Conservation (phyloP, 768 basidiomycete genomes). For the Agaricus bisporus region DNA sequence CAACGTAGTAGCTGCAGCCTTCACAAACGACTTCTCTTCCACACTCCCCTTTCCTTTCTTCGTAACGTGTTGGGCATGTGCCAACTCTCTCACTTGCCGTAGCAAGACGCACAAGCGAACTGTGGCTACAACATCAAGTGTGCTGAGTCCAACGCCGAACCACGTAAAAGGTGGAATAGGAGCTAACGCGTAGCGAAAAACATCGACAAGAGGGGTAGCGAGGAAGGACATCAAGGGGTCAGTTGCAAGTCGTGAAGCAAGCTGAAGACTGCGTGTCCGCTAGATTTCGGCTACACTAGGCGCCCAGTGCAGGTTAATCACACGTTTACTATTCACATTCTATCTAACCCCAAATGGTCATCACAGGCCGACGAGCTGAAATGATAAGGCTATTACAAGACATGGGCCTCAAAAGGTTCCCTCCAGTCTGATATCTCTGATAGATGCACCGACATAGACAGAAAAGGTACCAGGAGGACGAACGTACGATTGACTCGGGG, state of each 20-base stretch:
- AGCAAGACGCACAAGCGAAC: conserved; percentile 65
- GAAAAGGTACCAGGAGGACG: conserved; percentile 45
- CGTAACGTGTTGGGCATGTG: conserved; percentile 37
- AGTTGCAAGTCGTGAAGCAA: neutral
- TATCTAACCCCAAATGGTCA: no score
- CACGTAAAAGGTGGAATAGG: conserved; percentile 64
- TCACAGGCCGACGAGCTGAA: neutral
- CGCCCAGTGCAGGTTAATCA: no score
- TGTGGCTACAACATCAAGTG: conserved; percentile 63
- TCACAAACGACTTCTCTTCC: conserved; percentile 51
- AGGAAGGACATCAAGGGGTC: conserved; percentile 1
- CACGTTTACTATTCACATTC: no score
- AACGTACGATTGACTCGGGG: conserved; percentile 41
- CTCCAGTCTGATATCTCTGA: conserved; percentile 37
- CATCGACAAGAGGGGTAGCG: conserved; percentile 36
- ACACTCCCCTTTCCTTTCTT: conserved; percentile 29
- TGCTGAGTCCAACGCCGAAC: conserved; percentile 53
- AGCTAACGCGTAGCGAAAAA: conserved; percentile 46
- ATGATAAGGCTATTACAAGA: no score
- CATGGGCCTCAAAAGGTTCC: conserved; percentile 16
- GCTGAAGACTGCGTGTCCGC: neutral
- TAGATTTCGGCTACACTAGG: no score
- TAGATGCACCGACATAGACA: conserved; percentile 49
- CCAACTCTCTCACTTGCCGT: conserved; percentile 56
- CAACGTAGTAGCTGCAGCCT: conserved; percentile 50